Evolutionary conservation across 768 basidiomycete species (phyloP), one percentile per base, ranked within the genome.

Genomic region (Daedalea quercina): DNA sequence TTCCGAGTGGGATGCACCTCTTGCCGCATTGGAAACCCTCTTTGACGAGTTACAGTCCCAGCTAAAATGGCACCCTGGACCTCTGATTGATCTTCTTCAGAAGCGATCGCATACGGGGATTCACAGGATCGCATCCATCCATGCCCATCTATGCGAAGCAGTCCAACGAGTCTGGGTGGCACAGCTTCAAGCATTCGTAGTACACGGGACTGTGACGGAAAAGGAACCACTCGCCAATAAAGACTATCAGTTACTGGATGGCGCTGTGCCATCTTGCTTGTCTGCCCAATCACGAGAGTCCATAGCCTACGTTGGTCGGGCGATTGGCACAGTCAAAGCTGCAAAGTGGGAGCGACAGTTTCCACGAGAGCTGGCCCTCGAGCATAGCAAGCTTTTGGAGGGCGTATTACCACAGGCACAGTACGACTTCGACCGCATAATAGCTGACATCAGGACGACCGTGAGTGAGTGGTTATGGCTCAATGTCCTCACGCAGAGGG

Each of bases 391-490:
- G 31, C 59, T 87, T 53, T 67, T 94, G 3, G 82, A 84, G 54
- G 72, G 71, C 9, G 82, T 89, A 3, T 73, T 90, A 8, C 85
- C 87, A 0, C 80, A 89, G 60, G 85, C 92, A 58, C 81, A 80
- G 55, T 84, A 88, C 55, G 77, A 74, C 15, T 90, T 96, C 61
- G 90, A 90, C 64, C 70, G 75, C 28, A 79, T 84, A 54, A 80
- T 96, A 33, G 71, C 79, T 17, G 80, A 85, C 54, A 89, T 94
- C 34, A 73, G 92, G 53, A 85, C 78, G 1, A 84, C 86, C 53
- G 80, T 94, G 47, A 88, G 91, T 63, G 94, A 96, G 73, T 96
- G 93, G 92, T 73, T 96, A 1, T 96, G 93, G 94, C 67, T 82
- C 22, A 91, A 94, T 62, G 85, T 95, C 34, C 73, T 96, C 48